Evolutionary conservation across 768 basidiomycete genomes (phyloP).

Genomic region (Lactifluus hygrophoroides): DNA sequence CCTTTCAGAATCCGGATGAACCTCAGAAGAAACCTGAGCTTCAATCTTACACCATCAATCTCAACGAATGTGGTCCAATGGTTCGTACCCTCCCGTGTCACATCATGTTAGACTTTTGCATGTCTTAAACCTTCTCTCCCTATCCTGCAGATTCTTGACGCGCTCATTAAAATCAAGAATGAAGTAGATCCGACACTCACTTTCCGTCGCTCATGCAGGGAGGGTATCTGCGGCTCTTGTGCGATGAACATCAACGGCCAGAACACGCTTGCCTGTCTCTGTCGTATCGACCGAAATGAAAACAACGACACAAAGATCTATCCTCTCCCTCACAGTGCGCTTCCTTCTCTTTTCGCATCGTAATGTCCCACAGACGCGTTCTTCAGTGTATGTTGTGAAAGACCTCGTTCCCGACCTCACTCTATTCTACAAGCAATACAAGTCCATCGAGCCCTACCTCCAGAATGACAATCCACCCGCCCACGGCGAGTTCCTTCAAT

Average conservation of each 20-base stretch:
- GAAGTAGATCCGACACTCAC: slow-evolving; percentile 95
- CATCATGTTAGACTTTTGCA: background rate
- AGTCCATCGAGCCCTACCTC: slow-evolving; percentile 95
- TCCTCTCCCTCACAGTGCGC: slow-evolving; percentile 92
- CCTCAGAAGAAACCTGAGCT: slow-evolving; percentile 85
- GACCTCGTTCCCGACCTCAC: slow-evolving; percentile 92
- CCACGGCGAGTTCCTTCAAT: slow-evolving; percentile 81
- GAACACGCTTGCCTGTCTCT: slow-evolving; percentile 96
- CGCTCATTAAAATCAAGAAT: slow-evolving; percentile 98
- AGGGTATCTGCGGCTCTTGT: slow-evolving; percentile 97
- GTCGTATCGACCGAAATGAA: slow-evolving; percentile 77
- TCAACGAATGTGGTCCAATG: slow-evolving; percentile 96
- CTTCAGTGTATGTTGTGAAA: slow-evolving; percentile 93
- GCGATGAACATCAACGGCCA: slow-evolving; percentile 99
- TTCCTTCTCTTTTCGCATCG: background rate
- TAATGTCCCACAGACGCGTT: background rate
- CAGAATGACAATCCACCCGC: slow-evolving; percentile 89
- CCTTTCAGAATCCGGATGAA: slow-evolving; percentile 79
- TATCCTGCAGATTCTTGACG: slow-evolving; percentile 62
- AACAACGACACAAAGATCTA: slow-evolving; percentile 84
- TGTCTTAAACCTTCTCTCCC: background rate
- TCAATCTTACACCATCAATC: slow-evolving; percentile 86
- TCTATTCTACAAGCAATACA: slow-evolving; percentile 98
- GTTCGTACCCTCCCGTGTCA: slow-evolving; percentile 30
- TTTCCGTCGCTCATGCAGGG: slow-evolving; percentile 87